A percentile compares a stretch with the other conserved stretches of the same genome.
Conservation (phyloP, 805 yeast species). For the Kodamaea laetipori region DNA sequence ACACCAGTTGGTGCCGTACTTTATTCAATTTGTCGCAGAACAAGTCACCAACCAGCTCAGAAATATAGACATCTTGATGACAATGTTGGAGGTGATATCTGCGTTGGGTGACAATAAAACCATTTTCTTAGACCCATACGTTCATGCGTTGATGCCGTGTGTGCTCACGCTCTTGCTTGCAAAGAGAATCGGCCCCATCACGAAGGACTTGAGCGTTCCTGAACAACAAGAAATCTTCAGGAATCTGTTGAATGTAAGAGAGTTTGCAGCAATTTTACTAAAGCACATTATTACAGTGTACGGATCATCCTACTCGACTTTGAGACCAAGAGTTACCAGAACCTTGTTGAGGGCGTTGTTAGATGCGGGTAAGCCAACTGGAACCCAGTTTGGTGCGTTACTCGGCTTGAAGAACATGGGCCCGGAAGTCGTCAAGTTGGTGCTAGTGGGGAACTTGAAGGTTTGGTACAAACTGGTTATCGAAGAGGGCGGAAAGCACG, state of each 20-base stretch:
- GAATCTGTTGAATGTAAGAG: constrained; percentile 67
- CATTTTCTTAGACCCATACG: constrained; percentile 89
- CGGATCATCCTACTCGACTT: constrained; percentile 82
- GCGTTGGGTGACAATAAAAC: constrained; percentile 82
- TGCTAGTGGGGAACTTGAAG: constrained; percentile 79
- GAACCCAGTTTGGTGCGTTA: constrained; percentile 91
- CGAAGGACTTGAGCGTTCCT: constrained; percentile 39
- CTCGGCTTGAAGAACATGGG: constrained; percentile 84
- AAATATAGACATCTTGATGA: constrained; percentile 66
- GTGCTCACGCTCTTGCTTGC: constrained; percentile 87
- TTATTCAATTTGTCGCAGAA: constrained; percentile 94
- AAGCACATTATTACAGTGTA: constrained; percentile 76
- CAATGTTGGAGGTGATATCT: constrained; percentile 86
- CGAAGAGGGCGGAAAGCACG: constrained; percentile 41
- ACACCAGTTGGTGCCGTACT: constrained; percentile 94
- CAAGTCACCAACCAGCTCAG: constrained; percentile 87
- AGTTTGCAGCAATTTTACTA: constrained; percentile 81
- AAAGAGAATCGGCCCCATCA: constrained; percentile 70
- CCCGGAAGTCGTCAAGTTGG: constrained; percentile 80
- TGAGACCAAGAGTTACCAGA: constrained; percentile 91
- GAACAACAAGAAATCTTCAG: constrained; percentile 31
- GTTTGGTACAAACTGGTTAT: constrained; percentile 74
- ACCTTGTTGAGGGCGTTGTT: constrained; percentile 88
- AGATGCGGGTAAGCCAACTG: constrained; percentile 78
- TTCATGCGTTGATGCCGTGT: constrained; percentile 97